A percentile compares a stretch with the other conserved stretches of the same genome.
Conservation (phyloP, 2,329 filamentous ascomycete species). For the Trichophyton simii region DNA sequence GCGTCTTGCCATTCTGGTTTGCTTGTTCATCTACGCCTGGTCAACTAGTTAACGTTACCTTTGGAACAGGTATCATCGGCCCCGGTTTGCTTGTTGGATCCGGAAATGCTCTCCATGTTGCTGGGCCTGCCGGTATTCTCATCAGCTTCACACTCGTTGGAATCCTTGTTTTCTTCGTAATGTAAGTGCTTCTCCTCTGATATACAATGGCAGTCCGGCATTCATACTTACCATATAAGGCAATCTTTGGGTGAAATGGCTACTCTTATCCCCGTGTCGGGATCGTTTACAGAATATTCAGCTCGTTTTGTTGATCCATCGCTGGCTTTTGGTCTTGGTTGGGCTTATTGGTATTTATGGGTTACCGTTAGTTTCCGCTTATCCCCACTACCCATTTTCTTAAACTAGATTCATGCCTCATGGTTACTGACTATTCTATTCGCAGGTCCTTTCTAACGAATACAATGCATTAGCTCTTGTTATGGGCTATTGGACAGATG, state of each 20-base stretch:
- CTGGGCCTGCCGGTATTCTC: slow-evolving; percentile 58
- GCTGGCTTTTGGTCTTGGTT: slow-evolving; percentile 55
- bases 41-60: neutral
- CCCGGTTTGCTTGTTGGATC: slow-evolving; percentile 61
- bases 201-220: neutral
- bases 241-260: slow-evolving; percentile 64
- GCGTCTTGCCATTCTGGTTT: slow-evolving; percentile 52
- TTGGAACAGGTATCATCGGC: slow-evolving; percentile 45
- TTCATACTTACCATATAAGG: slow-evolving; percentile 33
- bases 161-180: slow-evolving; percentile 47
- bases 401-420: too few species aligned
- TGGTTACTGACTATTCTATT: neutral
- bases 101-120: slow-evolving; percentile 54
- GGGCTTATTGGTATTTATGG: slow-evolving; percentile 52
- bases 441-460: slow-evolving; percentile 27
- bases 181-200: slow-evolving; percentile 16
- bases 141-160: slow-evolving; percentile 64
- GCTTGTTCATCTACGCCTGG: slow-evolving; percentile 38
- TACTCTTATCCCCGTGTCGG: slow-evolving; percentile 58
- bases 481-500: slow-evolving; percentile 35
- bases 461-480: slow-evolving; percentile 37
- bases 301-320: slow-evolving; percentile 60
- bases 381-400: neutral
- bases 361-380: slow-evolving; percentile 22
- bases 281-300: slow-evolving; percentile 57